Evolutionary conservation across 23 red algal genomes (phyloP).

Genomic region (Gracilaria gracilis): DNA sequence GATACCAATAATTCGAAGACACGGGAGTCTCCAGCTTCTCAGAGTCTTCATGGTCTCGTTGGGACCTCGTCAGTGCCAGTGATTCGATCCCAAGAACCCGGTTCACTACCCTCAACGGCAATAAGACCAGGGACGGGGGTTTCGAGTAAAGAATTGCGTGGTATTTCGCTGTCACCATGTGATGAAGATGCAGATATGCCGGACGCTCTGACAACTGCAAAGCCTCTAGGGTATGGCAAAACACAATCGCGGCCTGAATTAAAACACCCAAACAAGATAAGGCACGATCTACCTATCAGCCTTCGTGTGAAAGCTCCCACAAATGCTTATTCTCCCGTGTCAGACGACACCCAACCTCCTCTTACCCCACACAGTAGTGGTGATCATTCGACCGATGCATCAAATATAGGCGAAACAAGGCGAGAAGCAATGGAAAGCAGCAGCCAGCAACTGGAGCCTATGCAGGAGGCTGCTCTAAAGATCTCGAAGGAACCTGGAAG

Average conservation of each 20-base stretch:
- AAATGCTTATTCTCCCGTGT: conserved; percentile 24
- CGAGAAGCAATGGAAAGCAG: background rate
- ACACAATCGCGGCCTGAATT: background rate
- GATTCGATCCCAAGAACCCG: background rate
- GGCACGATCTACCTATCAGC: background rate
- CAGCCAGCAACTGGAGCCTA: background rate
- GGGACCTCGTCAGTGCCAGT: background rate
- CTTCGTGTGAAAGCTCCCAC: conserved; percentile 3
- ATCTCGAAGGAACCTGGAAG: background rate
- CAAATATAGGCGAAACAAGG: background rate
- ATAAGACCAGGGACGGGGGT: background rate
- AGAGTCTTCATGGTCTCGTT: background rate
- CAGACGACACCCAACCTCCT: conserved; percentile 30
- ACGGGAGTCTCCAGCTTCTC: background rate
- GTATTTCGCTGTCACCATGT: background rate
- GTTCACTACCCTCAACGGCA: background rate
- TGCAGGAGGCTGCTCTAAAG: background rate
- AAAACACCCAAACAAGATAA: background rate
- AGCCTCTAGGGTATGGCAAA: background rate
- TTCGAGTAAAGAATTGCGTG: background rate
- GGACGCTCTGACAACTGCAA: background rate
- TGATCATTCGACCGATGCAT: conserved; percentile 17
- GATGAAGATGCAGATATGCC: background rate
- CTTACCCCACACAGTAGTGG: conserved; percentile 27
- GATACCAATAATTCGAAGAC: background rate